Evolutionary conservation across 2,329 filamentous ascomycete species (phyloP), one percentile per base, ranked within the genome.

Genomic region (Arthrobotrys megalospora): DNA sequence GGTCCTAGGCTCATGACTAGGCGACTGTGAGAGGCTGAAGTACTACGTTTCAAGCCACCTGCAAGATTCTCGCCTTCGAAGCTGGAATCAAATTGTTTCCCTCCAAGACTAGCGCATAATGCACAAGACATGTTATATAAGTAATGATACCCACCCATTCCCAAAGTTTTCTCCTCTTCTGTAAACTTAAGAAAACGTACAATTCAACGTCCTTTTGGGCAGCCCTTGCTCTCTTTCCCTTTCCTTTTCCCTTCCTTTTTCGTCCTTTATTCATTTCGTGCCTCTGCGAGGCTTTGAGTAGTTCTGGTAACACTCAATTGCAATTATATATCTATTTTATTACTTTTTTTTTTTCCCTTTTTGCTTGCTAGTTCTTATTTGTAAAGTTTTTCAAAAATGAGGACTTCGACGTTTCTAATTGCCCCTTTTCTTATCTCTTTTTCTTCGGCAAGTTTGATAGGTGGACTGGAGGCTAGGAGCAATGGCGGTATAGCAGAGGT

Each of bases 241-340:
- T 21, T 47, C n/a, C 16, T 41, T 58, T 58, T 41, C n/a, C 28
- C 16, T 65, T 58, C 38, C 52, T 52, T 58, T 36, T 60, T 58
- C 11, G 8, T 14, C 34, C 16, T 36, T 19, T 62, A 53, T 77
- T 70, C 58, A 77, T 45, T 77, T 70, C 60, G 36, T 66, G 11
- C 73, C 73, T 77, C 73, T 71, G 73, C 21, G 41, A 77, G 73
- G 73, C 63, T 11, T 50, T 45, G 73, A 71, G 73, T 50, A 32
- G 73, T 77, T 77, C 73, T 71, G 73, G 73, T 65, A 76, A 71
- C 73, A 60, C 60, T 77, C 73, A 67, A 53, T 67, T 66, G 12
- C 43, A 34, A 72, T 28, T 36, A 8, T 55, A 28, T 16, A 45
- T 19, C 12, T 34, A 32, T 41, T 66, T 48, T 67, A 47, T 48